Evolutionary conservation across 768 basidiomycete species (phyloP).

Genomic region (Chlorophyllum brunneum): DNA sequence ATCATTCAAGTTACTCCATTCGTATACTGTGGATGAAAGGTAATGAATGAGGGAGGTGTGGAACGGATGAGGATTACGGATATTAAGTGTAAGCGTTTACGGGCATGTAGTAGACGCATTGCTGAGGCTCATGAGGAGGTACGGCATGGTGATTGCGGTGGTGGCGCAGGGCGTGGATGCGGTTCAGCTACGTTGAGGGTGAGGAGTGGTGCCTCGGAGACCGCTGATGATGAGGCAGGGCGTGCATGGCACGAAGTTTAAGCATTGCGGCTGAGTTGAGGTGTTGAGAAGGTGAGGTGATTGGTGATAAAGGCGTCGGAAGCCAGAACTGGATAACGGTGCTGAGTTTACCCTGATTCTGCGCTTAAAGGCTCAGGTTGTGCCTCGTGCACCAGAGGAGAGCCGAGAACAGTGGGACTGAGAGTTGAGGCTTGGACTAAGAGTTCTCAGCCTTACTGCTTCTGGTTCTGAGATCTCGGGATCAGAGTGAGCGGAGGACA

Average conservation of each 20-base stretch:
- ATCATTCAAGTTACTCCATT: background rate
- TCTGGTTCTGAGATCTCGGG: slow-evolving; percentile 8
- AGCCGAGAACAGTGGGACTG: no score
- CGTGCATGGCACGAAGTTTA: background rate
- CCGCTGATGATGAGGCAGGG: background rate
- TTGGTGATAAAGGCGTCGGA: no score
- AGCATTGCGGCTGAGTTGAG: slow-evolving; percentile 1
- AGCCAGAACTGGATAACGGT: no score
- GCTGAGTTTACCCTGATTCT: no score
- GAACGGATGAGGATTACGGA: background rate
- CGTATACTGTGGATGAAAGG: background rate
- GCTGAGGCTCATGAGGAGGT: no score
- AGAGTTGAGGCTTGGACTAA: no score
- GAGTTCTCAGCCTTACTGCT: background rate
- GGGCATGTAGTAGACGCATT: no score
- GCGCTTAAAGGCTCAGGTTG: no score
- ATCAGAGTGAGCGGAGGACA: slow-evolving; percentile 1
- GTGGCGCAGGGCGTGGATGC: no score
- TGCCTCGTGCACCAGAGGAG: no score
- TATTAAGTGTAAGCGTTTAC: slow-evolving; percentile 7
- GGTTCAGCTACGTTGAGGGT: no score
- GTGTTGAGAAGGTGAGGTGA: no score
- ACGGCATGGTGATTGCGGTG: slow-evolving; percentile 1
- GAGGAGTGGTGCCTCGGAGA: slow-evolving; percentile 2
- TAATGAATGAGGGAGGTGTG: background rate